These are phyloP conservation scores for Fistulifera solaris DNA, from an alignment of 108 stramenopile species.

Conservation along the genomic window DNA sequence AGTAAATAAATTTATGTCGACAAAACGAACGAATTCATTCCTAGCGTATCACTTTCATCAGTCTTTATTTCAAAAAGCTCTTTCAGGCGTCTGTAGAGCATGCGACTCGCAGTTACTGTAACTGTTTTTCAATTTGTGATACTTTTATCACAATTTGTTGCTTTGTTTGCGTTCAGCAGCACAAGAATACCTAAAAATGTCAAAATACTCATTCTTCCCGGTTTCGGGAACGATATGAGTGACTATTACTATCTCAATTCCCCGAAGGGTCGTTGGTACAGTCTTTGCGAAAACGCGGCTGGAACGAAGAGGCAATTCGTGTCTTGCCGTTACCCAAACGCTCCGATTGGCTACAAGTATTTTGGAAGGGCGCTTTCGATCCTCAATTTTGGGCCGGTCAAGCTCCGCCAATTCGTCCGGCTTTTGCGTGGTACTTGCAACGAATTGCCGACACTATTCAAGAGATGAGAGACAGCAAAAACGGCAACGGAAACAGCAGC, in stretches of 20 bases:
- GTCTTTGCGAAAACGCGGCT: constrained; percentile 8
- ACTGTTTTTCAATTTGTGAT: no score
- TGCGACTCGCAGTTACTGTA: no score
- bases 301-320: constrained; percentile 39
- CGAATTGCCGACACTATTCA: constrained; percentile 42
- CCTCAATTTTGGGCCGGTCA: constrained; percentile 60
- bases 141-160: no score
- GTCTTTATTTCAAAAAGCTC: no score
- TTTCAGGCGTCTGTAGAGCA: no score
- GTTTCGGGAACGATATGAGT: constrained; percentile 74
- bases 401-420: constrained; percentile 47
- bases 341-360: constrained; percentile 79
- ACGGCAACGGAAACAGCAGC: not conserved
- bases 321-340: constrained; percentile 61
- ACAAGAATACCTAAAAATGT: constrained; percentile 6
- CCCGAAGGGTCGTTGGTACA: constrained; percentile 15
- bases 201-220: constrained; percentile 52
- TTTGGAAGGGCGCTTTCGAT: constrained; percentile 53
- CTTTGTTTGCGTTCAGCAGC: no score
- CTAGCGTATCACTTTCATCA: no score
- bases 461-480: constrained; percentile 16
- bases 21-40: no score
- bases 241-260: constrained; percentile 57
- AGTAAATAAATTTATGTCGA: no score
- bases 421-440: constrained; percentile 84